Base-by-base conservation (phyloP, 441 rosid genomes). In the Arabidopsis hybrid region DNA sequence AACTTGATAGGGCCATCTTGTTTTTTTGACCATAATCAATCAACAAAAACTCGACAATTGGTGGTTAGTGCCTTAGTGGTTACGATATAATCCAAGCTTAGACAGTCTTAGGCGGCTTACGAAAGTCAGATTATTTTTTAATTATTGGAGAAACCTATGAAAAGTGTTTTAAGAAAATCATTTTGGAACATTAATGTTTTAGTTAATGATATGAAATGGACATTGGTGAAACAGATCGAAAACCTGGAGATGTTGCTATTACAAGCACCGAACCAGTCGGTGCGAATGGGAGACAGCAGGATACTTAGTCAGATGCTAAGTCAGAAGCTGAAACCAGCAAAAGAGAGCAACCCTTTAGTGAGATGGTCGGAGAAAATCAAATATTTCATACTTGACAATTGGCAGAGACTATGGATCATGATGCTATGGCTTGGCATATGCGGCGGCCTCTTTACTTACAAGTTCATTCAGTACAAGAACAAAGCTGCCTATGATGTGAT, bases 341-440 rank as follows among this genome's bases (percentile, higher is more conserved):
- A 81, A 38, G 93, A 84, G 46, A 69, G 56, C 57, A 92, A 89
- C 79, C 90, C 88, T 7, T 8, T 89, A 2, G 78, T 9, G 29
- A 79, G 88, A 70, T 80, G 84, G 81, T 86, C 75, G 51, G 67
- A 83, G 65, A 76, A 71, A 66, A 69, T 74, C 34, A 89, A 86
- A 76, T 91, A 91, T 79, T 88, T 93, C 66, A 46, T 91, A 42
- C 13, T 88, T 78, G 98, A 94, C 68, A 87, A 94, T 34, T 94
- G 98, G 97, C 87, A 89, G 78, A 88, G 97, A 70, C 61, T 88
- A 16, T 94, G 97, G 97, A 75, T 94, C 72, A 80, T 93, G 94
- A 73, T 83, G 75, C 55, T 93, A 75, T 93, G 93, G 94, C 75
- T 89, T 4, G 91, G 87, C 47, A 86, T 89, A 8, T 72, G 85